Evolutionary conservation across 805 yeast genomes (phyloP), one percentile per base, ranked within the genome.

Genomic region (Ogataea parapolymorpha): DNA sequence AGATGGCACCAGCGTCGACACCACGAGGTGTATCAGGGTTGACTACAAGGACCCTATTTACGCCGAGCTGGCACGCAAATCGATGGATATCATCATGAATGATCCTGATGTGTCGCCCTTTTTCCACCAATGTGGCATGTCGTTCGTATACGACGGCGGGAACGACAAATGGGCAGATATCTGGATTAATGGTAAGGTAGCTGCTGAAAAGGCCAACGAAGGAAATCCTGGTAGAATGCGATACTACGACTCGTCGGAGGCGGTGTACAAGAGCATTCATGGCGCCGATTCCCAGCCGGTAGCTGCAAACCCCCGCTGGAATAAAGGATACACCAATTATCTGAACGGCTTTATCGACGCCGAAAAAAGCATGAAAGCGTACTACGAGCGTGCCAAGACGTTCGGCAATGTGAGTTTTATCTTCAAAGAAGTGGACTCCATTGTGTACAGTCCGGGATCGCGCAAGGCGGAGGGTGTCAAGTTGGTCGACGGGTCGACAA

Each of bases 261-360:
- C 43, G 15, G 53, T 49, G 22, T 49, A 41, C 32, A 14, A 26
- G 8, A 29, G 45, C 8, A 49, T 49, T 17, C 53, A 49, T 27
- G 44, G 47, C 5, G 22, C 13, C 2, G 18, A 20, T 4, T 17
- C 32, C 10, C 4, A 26, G 13, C 22, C 42, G 9, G 5, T 15
- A 18, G n/a, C 31, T 15, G 14, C 12, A 7, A 17, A 17, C 9
- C 32, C 22, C 12, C 32, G 41, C 33, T 56, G 61, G 59, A 37
- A 40, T 14, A 43, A 45, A 30, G 60, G 60, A 3, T 55, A 54
- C 42, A 51, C 55, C 5, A 55, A 55, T 32, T 41, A 48, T 13
- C 20, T 48, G 2, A 51, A 53, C 37, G 60, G 60, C 1, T 55
- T 46, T 32, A 55, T 55, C 26, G 60, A 55, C 39, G 60, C 60